phyloP scores from a whole-genome alignment of 73 alveolate species.

The Paramecium sexaurelia region DNA sequence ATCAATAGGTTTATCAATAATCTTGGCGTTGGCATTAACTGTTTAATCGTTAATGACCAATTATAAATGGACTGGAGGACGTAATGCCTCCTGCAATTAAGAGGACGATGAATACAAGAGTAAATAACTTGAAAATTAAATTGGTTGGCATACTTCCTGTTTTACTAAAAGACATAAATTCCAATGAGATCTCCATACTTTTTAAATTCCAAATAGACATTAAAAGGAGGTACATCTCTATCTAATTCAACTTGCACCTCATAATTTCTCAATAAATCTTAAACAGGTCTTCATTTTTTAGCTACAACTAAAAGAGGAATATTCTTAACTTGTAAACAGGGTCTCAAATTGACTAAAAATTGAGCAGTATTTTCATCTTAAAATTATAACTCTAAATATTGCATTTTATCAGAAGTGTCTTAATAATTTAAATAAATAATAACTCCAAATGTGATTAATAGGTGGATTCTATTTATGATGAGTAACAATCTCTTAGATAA shows the following conservation, averaged over 20 bases:
- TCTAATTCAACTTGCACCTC: constrained; percentile 57
- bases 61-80: constrained; percentile 46
- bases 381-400: constrained; percentile 29
- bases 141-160: constrained; percentile 16
- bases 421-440: not conserved
- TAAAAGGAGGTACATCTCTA: constrained; percentile 51
- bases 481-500: constrained; percentile 24
- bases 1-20: constrained; percentile 59
- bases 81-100: constrained; percentile 33
- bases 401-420: constrained; percentile 47
- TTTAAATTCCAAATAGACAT: constrained; percentile 31
- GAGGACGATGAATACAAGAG: constrained; percentile 51
- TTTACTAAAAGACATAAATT: constrained; percentile 2
- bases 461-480: constrained; percentile 42
- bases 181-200: constrained; percentile 61
- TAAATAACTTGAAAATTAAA: constrained; percentile 18
- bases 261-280: constrained; percentile 41
- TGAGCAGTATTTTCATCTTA: constrained; percentile 38
- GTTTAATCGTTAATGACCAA: not conserved
- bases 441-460: not conserved
- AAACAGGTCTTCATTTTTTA: constrained; percentile 25
- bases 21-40: constrained; percentile 49
- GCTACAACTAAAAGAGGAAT: constrained; percentile 37
- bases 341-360: not conserved
- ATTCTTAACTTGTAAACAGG: constrained; percentile 45